Conservation (phyloP, 1,284 basidiomycete genomes). For the Mycosarcoma maydis region DNA sequence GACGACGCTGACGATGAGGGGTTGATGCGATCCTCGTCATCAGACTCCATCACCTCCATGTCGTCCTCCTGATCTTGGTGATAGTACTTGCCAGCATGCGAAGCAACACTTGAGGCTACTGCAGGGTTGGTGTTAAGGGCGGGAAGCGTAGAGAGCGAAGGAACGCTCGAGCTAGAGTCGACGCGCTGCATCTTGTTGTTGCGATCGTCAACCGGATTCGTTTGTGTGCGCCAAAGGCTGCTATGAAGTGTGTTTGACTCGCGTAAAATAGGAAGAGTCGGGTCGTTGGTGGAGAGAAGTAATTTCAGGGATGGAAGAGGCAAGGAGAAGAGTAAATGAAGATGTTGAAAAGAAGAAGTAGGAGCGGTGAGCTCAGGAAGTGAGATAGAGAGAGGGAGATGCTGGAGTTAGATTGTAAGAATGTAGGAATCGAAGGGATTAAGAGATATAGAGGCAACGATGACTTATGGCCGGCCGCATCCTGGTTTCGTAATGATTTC, state of each 20-base stretch:
- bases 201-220: not conserved
- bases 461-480: not conserved
- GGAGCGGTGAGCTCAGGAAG: not conserved
- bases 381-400: not conserved
- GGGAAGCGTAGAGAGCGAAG: conserved; percentile 28
- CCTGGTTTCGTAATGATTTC: not conserved
- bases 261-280: too few relatives aligned
- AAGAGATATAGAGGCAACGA: conserved; percentile 2
- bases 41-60: conserved; percentile 32
- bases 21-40: conserved; percentile 19
- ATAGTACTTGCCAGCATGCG: conserved; percentile 7
- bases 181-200: conserved; percentile 15
- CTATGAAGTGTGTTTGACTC: too few relatives aligned
- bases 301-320: not conserved
- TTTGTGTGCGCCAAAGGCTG: too few relatives aligned
- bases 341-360: conserved; percentile 1
- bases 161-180: conserved; percentile 15
- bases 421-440: not conserved
- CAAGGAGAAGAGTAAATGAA: not conserved
- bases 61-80: conserved; percentile 11
- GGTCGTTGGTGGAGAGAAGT: not conserved
- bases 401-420: not conserved
- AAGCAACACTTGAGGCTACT: conserved; percentile 8
- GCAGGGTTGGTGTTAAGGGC: conserved; percentile 20
- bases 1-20: conserved; percentile 19